Evolutionary conservation across 805 yeast species (phyloP).

Genomic region (Komagataella ulmi): DNA sequence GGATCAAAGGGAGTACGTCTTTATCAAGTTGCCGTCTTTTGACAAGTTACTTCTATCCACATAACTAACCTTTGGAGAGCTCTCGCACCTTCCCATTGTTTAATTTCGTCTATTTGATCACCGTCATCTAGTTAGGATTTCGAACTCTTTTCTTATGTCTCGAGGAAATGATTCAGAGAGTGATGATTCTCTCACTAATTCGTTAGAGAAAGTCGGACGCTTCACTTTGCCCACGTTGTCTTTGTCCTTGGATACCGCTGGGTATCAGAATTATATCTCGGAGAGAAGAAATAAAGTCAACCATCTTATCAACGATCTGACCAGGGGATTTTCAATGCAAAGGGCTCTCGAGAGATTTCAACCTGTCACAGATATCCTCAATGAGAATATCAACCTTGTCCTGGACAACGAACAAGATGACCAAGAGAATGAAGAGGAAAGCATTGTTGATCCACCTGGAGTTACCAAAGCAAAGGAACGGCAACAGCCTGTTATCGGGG

Average conservation of each 20-base stretch:
- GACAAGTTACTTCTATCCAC: neutral
- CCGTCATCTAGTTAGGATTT: constrained; percentile 1
- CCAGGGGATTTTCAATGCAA: constrained; percentile 30
- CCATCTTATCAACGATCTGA: constrained; percentile 24
- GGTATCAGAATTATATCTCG: neutral
- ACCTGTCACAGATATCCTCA: constrained; percentile 28
- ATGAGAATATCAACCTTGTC: constrained; percentile 33
- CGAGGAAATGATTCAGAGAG: constrained; percentile 5
- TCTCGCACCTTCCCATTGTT: neutral
- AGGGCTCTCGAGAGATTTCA: constrained; percentile 41
- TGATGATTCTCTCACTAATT: neutral
- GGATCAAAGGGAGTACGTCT: neutral
- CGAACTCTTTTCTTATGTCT: constrained; percentile 6
- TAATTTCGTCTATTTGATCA: neutral
- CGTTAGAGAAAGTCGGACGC: neutral
- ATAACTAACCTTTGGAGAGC: neutral
- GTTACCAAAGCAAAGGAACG: constrained; percentile 23
- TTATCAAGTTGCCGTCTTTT: neutral
- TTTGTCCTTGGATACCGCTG: neutral
- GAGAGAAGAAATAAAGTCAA: constrained; percentile 23
- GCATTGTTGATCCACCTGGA: constrained; percentile 26
- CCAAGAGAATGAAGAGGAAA: constrained; percentile 7
- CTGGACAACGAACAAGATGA: constrained; percentile 27
- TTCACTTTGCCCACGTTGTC: neutral
- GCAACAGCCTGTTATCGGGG: constrained; percentile 22